phyloP scores from a whole-genome alignment of 805 yeast genomes.

The Candida ulmi region DNA sequence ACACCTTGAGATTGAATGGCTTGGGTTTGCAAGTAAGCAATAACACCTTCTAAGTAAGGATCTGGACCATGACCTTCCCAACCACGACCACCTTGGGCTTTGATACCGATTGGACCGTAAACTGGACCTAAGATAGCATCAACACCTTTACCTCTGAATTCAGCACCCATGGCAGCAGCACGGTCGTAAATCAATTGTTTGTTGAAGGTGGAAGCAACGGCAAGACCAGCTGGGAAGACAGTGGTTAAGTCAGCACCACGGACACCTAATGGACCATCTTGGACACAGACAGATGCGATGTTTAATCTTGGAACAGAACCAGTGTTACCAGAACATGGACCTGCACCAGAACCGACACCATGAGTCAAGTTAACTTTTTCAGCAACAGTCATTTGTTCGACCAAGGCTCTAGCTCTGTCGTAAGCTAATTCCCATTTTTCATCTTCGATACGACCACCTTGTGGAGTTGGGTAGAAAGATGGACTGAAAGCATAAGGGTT shows the following conservation, averaged over 20 bases:
- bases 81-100: conserved; percentile 55
- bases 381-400: conserved; percentile 43
- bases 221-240: conserved; percentile 48
- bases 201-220: conserved; percentile 51
- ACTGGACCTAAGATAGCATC: conserved; percentile 48
- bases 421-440: conserved; percentile 49
- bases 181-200: conserved; percentile 42
- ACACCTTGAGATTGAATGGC: conserved; percentile 54
- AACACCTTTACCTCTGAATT: conserved; percentile 46
- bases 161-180: conserved; percentile 49
- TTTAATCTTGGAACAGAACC: conserved; percentile 50
- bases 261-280: conserved; percentile 55
- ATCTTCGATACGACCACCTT: conserved; percentile 37
- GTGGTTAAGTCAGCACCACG: conserved; percentile 46
- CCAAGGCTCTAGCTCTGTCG: conserved; percentile 43
- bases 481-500: neutral
- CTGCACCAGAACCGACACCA: conserved; percentile 52
- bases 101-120: conserved; percentile 51
- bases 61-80: conserved; percentile 60
- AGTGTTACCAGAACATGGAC: conserved; percentile 56
- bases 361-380: conserved; percentile 57
- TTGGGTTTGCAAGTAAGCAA: conserved; percentile 41
- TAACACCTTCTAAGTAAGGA: conserved; percentile 52
- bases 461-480: conserved; percentile 13
- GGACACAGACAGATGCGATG: conserved; percentile 46